Conservation (phyloP, 495 filamentous ascomycete genomes). For the Pseudoneurospora amorphoporcata region DNA sequence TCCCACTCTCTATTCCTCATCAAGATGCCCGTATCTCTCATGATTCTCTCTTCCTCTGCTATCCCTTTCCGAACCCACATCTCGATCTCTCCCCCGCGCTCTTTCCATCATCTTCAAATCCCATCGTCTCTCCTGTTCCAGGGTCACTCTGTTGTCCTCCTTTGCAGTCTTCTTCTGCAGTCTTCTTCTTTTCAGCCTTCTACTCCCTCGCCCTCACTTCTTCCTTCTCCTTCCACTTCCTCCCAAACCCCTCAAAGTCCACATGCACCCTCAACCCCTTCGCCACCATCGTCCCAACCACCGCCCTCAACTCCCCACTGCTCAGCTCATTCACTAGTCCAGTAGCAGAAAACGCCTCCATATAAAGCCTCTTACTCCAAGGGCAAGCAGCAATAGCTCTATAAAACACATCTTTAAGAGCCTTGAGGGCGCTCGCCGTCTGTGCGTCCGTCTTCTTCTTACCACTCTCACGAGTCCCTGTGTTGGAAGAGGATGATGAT, state of each 20-base stretch:
- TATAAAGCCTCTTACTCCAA: conserved; percentile 62
- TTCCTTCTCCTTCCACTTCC: conserved; percentile 18
- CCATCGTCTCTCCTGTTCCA: neutral
- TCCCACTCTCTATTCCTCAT: neutral
- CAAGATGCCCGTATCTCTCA: neutral
- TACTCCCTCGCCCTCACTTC: neutral
- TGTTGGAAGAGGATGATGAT: neutral
- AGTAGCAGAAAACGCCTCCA: conserved; percentile 43
- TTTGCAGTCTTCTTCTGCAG: conserved; percentile 8
- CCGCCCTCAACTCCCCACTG: conserved; percentile 44
- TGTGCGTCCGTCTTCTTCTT: conserved; percentile 10
- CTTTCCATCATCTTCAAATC: neutral
- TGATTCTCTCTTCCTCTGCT: neutral
- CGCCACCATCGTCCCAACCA: conserved; percentile 24
- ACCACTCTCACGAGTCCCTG: conserved; percentile 11
- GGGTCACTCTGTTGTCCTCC: neutral
- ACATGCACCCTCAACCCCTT: conserved; percentile 35
- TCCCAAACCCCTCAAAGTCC: conserved; percentile 32
- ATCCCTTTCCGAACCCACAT: neutral
- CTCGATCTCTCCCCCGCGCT: neutral
- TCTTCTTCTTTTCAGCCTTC: conserved; percentile 2
- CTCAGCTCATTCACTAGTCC: conserved; percentile 14
- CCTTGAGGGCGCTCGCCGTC: neutral
- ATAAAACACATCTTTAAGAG: conserved; percentile 44
- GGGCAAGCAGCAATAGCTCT: conserved; percentile 62